phyloP scores from a whole-genome alignment of 2,329 filamentous ascomycete genomes.

The Paecilomyces sp. region DNA sequence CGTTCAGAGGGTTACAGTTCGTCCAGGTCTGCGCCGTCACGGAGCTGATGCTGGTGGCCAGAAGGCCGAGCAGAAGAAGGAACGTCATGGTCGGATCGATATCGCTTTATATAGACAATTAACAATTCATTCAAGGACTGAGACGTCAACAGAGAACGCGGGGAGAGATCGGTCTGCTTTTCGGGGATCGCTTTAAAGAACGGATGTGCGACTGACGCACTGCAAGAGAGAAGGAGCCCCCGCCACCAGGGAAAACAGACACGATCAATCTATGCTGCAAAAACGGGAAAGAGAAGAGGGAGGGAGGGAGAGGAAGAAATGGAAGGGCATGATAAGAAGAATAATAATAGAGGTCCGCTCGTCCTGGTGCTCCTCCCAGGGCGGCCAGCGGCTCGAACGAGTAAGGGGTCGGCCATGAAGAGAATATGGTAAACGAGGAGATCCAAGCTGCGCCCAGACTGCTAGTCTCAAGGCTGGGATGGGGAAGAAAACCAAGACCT shows the following conservation, averaged over 20 bases:
- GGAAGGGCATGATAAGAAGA: not conserved
- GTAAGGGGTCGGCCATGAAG: not conserved
- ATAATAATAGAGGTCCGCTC: not conserved
- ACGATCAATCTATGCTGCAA: not conserved
- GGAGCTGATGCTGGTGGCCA: slow-evolving; percentile 19
- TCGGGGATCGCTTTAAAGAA: not conserved
- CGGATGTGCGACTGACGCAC: not conserved
- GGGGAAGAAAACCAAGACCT: not conserved
- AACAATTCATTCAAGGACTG: not conserved
- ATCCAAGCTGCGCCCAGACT: not conserved
- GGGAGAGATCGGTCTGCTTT: not conserved
- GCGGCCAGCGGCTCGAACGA: not conserved
- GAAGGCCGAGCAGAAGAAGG: slow-evolving; percentile 18
- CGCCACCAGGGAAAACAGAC: not conserved
- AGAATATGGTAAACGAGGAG: not conserved
- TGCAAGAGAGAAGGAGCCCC: not conserved
- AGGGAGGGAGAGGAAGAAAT: not conserved
- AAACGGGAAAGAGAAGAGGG: not conserved
- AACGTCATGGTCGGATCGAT: slow-evolving; percentile 3
- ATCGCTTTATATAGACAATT: not conserved
- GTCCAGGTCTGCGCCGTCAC: slow-evolving; percentile 65
- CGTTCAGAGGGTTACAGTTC: slow-evolving; percentile 68
- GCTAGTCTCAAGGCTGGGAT: not conserved
- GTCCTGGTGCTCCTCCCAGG: not conserved
- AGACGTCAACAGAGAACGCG: not conserved